Evolutionary conservation across 2,329 filamentous ascomycete species (phyloP), one percentile per base, ranked within the genome.

Genomic region (Xylariaceae sp.): DNA sequence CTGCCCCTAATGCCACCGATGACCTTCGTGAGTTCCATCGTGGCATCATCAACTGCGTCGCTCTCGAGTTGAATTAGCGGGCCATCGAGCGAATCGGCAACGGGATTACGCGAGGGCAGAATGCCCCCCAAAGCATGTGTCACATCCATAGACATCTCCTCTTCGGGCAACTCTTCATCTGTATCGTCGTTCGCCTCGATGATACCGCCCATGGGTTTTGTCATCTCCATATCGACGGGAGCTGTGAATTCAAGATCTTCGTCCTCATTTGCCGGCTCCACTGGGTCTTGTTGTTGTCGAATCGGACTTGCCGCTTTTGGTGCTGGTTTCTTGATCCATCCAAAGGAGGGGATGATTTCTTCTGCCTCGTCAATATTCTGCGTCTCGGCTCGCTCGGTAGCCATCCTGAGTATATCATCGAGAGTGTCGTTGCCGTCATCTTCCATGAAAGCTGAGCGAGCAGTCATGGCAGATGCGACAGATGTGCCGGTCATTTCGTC

Each of bases 91-190:
- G 17, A 56, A 43, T 51, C 62, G 53, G n/a, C 58, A 15, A 5
- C 4, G 12, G 12, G 9, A 10, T 36, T 36, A 61, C 47, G 62
- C 42, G 71, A 75, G 5, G 77, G 71, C 17, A 96, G 68, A 47
- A 97, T 96, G 3, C 85, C 81, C 9, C 92, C 92, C 46, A 95
- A 75, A 9, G 83, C 89, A 47, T 82, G 83, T 2, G 92, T 96
- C 7, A 96, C 89, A 60, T 97, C 92, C 92, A 97, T 96, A 18
- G 89, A 94, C 76, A 95, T 85, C 36, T 91, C 89, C 55, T 82
- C 80, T 17, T 80, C 77, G 19, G 77, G 72, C 14, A 68, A 65
- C 11, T 74, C 73, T 11, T 78, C 75, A 5, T 71, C 64, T 19
- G 75, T 62, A 45, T 74, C 45, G 33, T 56, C 44, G 6, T 45